Base-by-base conservation (phyloP, 768 basidiomycete genomes). In the Suillus clintonianus region DNA sequence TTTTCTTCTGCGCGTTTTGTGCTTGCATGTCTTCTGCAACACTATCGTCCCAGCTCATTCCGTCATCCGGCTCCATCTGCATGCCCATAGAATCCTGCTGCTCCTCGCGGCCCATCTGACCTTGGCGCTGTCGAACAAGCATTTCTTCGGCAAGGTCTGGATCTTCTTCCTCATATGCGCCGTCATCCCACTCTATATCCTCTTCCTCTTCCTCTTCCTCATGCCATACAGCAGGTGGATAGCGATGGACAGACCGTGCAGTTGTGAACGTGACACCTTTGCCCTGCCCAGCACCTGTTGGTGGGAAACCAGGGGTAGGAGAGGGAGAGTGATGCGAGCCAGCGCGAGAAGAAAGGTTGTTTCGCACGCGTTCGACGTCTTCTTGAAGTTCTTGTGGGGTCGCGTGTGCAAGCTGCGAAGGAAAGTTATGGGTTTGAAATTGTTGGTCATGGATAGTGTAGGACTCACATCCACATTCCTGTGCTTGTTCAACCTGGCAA, bases 401-500 rank as follows among this genome's bases (percentile, higher is more conserved):
- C 10, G 74, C 71, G 58, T 76, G 74, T 15, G 76, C 74, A 48
- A 77, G 74, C 74, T 76, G 54, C 6, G 19, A 64, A 54, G 45
- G 39, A 24, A 15, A 22, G 27, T 24, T 14, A 15, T 3, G 39
- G 66, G 36, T 59, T 58, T 34, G 27, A 58, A 60, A 30, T 0
- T 9, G 3, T 15, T 24, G 27, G 4, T 4, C 27, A 27, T 27
- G 61, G 32, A 59, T 39, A 30, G 50, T 41, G 1, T 60, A 45
- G 22, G 14, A 82, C 93, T 72, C 76, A 96, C 95, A 75, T 99
- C 97, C 60, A 99, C 91, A 75, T 99, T 99, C 36, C 96, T 85
- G 72, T 97, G 95, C 74, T 98, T 98, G 80, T 99, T 99, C 61
- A 99, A 82, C 62, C 97, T 82, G 0, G 97, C 97, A 7, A 99